Base-by-base conservation (phyloP, 805 yeast species). In the Metschnikowia lochheadii region DNA sequence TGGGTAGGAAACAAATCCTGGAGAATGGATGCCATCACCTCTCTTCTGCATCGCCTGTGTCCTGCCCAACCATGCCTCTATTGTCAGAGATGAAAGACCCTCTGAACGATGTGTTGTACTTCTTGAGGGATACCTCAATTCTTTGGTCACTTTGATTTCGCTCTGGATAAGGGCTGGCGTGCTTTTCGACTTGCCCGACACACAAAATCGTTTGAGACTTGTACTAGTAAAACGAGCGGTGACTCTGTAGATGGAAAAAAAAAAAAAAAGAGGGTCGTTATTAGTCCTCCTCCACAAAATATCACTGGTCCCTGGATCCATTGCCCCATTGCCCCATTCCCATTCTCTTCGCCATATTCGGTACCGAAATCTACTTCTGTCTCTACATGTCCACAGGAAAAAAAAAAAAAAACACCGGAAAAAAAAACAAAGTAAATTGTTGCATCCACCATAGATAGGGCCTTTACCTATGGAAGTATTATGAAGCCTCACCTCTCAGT, bases 11-110 rank as follows among this genome's bases (percentile, higher is more conserved):
- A 72, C 51, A 70, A 61, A 37, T 59, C 65, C 37, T 64, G 62
- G 17, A 74, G 66, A 35, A 62, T 54, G 5, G 70, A 58, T 17
- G 64, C 62, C 52, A 61, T 67, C 35, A 63, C 56, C 46, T 63
- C 56, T 63, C 69, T 67, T 58, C 73, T 66, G 60, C 63, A 68
- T 49, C 69, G 74, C 53, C 61, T 68, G 58, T 70, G 76, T 46
- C 78, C 78, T 55, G n/a, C n/a, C n/a, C n/a, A n/a, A n/a, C n/a
- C n/a, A 73, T 66, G 46, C 78, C 78, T 47, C 78, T 77, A 57
- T 69, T 72, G 56, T 73, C 78, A 60, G 68, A 69, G 47, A 71
- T 72, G 56, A 67, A 69, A 10, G 63, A 68, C 60, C 69, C 70
- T 53, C 72, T 62, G 60, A 73, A 70, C 14, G 76, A 72, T 8